These are phyloP conservation scores for Sphaerulina vaccinii DNA, from an alignment of 2,329 filamentous ascomycete genomes.

Conservation along the genomic window DNA sequence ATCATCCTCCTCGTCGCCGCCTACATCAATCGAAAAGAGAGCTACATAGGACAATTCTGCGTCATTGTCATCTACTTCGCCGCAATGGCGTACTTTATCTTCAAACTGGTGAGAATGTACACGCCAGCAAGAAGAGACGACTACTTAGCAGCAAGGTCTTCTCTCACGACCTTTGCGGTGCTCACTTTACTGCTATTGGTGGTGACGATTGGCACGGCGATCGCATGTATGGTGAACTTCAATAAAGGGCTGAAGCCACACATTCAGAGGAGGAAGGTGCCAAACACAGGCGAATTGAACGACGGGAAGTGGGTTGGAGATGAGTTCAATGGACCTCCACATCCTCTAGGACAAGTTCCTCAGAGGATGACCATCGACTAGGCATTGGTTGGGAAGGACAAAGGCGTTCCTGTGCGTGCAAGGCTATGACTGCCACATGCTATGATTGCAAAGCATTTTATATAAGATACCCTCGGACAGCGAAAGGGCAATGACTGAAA, in stretches of 20 bases:
- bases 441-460: background rate
- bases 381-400: background rate
- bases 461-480: background rate
- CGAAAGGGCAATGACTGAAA: background rate
- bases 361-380: conserved; percentile 51
- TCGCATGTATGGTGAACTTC: conserved; percentile 88
- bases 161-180: conserved; percentile 88
- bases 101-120: conserved; percentile 97
- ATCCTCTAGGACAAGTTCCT: conserved; percentile 34
- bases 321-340: conserved; percentile 28
- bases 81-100: conserved; percentile 91
- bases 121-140: conserved; percentile 49
- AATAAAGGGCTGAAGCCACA: conserved; percentile 85
- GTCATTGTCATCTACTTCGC: conserved; percentile 84
- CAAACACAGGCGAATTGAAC: conserved; percentile 20
- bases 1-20: conserved; percentile 81
- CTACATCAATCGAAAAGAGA: conserved; percentile 81
- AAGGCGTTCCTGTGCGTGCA: background rate
- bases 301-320: conserved; percentile 26
- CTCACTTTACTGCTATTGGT: conserved; percentile 88
- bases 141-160: conserved; percentile 78
- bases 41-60: conserved; percentile 69
- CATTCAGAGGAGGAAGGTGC: conserved; percentile 51
- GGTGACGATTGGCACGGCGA: conserved; percentile 81
- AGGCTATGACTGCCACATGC: background rate